Conservation (phyloP, 78 protist genomes). For the Cavenderia fasciculata region DNA sequence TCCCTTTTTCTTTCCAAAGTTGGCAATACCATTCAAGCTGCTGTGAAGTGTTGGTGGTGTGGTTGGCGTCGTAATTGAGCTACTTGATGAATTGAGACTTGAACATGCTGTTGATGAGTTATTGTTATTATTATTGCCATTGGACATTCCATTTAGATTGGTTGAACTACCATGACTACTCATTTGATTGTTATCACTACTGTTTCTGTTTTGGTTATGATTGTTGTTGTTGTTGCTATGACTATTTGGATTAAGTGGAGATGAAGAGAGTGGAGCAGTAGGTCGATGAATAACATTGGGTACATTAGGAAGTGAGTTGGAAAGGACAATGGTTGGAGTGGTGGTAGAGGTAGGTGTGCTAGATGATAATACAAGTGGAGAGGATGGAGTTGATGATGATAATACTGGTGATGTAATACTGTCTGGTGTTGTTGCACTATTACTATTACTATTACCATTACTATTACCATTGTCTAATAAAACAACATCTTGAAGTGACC, state of each 20-base stretch:
- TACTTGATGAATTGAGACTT: background rate
- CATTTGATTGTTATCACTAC: background rate
- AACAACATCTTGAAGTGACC: too few relatives aligned
- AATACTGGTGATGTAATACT: background rate
- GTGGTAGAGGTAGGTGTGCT: too few relatives aligned
- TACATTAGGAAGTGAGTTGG: too few relatives aligned
- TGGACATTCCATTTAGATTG: background rate
- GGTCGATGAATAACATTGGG: background rate
- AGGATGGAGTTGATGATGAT: background rate
- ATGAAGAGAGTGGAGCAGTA: background rate
- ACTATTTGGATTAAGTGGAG: background rate
- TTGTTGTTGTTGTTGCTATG: background rate
- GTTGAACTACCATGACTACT: constrained; percentile 2
- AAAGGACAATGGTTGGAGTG: too few relatives aligned
- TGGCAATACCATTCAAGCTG: too few relatives aligned
- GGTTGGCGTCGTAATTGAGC: background rate
- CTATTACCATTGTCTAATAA: background rate
- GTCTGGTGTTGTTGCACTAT: background rate
- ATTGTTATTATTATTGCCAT: background rate
- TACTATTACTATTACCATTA: background rate
- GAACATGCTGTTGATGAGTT: background rate
- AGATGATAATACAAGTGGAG: background rate
- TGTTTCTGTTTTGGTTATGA: background rate
- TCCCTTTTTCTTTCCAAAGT: background rate
- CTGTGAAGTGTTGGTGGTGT: background rate